Percentiles rank a stretch among this genome's conserved stretches.
Evolutionary conservation across 2,329 filamentous ascomycete genomes (phyloP).

Genomic region (Knoxdaviesia capensis): DNA sequence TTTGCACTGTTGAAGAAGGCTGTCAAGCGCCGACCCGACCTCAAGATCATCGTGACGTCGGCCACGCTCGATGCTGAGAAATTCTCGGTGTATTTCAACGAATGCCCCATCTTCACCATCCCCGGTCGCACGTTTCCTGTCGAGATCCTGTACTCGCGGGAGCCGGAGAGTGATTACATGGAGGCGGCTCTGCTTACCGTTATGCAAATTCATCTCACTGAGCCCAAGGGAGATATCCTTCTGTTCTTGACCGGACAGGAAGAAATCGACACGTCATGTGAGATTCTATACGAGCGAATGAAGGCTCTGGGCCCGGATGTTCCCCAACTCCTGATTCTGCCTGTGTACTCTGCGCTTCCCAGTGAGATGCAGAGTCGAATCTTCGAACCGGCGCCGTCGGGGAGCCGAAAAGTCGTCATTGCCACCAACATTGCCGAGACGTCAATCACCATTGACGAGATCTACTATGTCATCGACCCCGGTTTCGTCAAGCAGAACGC

Average conservation of each 20-base stretch:
- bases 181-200: constrained; percentile 88
- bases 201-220: constrained; percentile 93
- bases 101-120: constrained; percentile 91
- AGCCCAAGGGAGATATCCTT: constrained; percentile 84
- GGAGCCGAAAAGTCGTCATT: constrained; percentile 83
- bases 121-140: constrained; percentile 90
- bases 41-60: constrained; percentile 92
- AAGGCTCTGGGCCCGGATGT: constrained; percentile 81
- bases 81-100: constrained; percentile 89
- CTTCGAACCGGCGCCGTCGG: constrained; percentile 78
- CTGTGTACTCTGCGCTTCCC: constrained; percentile 87
- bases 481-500: constrained; percentile 97
- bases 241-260: constrained; percentile 94
- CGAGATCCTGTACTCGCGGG: constrained; percentile 83
- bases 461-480: constrained; percentile 92
- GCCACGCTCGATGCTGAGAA: constrained; percentile 95
- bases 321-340: constrained; percentile 78
- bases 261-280: constrained; percentile 89
- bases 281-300: constrained; percentile 88
- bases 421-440: constrained; percentile 98
- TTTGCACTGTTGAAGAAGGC: constrained; percentile 93
- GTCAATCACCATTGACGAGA: constrained; percentile 91
- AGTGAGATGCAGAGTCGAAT: constrained; percentile 87
- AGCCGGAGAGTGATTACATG: constrained; percentile 89
- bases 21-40: constrained; percentile 60